Conservation (phyloP, 257 asterid genomes). For the Parsonsia alboflavescens region DNA sequence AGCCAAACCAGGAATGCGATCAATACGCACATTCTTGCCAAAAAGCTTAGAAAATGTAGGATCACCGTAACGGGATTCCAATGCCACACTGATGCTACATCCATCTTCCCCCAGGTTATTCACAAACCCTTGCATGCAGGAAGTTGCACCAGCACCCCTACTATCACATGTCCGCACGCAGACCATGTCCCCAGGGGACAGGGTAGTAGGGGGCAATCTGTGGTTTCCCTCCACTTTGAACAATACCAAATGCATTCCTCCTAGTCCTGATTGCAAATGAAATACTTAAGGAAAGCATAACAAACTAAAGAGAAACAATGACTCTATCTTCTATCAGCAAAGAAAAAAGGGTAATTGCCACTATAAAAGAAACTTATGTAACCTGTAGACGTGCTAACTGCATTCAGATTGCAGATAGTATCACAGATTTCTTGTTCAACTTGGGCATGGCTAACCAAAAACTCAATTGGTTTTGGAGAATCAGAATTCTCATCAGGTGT, state of each 20-base stretch:
- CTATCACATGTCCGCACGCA: constrained; percentile 87
- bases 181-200: constrained; percentile 98
- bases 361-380: constrained; percentile 8
- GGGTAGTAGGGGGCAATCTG: constrained; percentile 87
- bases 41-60: constrained; percentile 85
- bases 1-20: constrained; percentile 92
- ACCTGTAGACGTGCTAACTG: constrained; percentile 90
- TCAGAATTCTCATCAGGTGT: constrained; percentile 56
- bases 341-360: too few species aligned
- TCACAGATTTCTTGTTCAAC: constrained; percentile 94
- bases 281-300: constrained; percentile 4
- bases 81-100: constrained; percentile 83
- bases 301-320: background rate
- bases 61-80: constrained; percentile 93
- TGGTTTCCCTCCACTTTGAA: constrained; percentile 84
- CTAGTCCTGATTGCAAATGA: constrained; percentile 58
- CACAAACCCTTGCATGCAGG: constrained; percentile 93
- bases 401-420: constrained; percentile 85
- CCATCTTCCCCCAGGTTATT: constrained; percentile 89
- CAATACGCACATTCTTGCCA: constrained; percentile 84
- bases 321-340: background rate
- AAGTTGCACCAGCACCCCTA: constrained; percentile 88
- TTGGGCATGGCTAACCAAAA: constrained; percentile 86
- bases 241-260: constrained; percentile 95
- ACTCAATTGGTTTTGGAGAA: constrained; percentile 63